Evolutionary conservation across 2,329 filamentous ascomycete genomes (phyloP), one percentile per base, ranked within the genome.

Genomic region (Trichoderma atrobrunneum): DNA sequence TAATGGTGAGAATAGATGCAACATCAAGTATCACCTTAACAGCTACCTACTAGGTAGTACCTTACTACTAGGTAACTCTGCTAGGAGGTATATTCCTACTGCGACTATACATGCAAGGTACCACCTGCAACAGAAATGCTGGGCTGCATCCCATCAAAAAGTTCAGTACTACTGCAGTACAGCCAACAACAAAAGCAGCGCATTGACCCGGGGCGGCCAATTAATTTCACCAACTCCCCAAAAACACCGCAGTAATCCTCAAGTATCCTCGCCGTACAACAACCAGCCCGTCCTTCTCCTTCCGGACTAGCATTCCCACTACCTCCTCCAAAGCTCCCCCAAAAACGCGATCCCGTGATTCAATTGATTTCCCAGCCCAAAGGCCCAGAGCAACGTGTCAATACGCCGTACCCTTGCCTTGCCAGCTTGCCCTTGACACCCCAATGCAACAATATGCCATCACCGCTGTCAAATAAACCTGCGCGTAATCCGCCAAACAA

Each of bases 291-390:
- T 54, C 71, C 71, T 72, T 70, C 71, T 72, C 34, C n/a, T 61
- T 72, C 66, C 36, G 71, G 71, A 48, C 59, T 72, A 72, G 71
- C 61, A 66, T 24, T 28, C 30, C 30, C 59, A 24, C 21, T 39
- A 43, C 43, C n/a, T 2, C 32, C 30, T 60, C 43, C 16, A 60
- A 36, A 48, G 16, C 8, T 16, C 62, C 67, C 57, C 48, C 63
- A n/a, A 51, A 51, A 32, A 36, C 34, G 18, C 56, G 54, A 68
- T 68, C 66, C 70, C 62, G 62, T 71, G 68, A 65, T 71, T 36
- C 34, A 7, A 36, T 16, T 36, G 34, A 36, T 36, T n/a, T n/a
- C 43, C 43, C 30, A 69, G 66, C 24, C n/a, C 51, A 28, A 36
- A 16, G 26, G 18, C 21, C 30, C 43, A 66, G 14, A 32, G 26